Base-by-base conservation (phyloP, 805 yeast genomes). In the Hanseniaspora jakobsenii region DNA sequence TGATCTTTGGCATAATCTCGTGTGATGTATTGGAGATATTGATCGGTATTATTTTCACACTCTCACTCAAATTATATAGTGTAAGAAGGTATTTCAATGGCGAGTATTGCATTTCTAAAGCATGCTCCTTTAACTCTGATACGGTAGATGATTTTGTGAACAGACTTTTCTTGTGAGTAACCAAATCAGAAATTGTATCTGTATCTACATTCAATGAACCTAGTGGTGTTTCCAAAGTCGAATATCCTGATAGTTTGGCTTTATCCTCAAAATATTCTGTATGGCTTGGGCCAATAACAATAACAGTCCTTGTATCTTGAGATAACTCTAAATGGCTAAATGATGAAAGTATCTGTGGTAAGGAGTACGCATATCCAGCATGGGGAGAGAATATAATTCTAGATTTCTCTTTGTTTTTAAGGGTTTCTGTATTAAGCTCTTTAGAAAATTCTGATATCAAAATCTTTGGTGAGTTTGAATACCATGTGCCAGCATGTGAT, bases 401-500 rank as follows among this genome's bases (percentile, higher is more conserved):
- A 3, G 72, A 70, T 2, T 67, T 67, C 2, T 52, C 44, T n/a
- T n/a, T n/a, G n/a, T n/a, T n/a, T n/a, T n/a, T n/a, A n/a, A n/a
- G n/a, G n/a, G n/a, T n/a, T n/a, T n/a, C n/a, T n/a, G n/a, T n/a
- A n/a, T n/a, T n/a, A n/a, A n/a, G n/a, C n/a, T n/a, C n/a, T n/a
- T n/a, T n/a, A n/a, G n/a, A n/a, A 76, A 74, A 3, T 66, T n/a
- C n/a, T 3, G 10, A 6, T 16, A 26, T 18, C n/a, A 34, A 16
- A 17, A 55, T 57, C 1, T 53, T 34, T 0, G 67, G 52, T 36
- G 69, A 67, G 12, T 66, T 66, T 2, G 75, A 53, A 59, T 91
- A 89, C 98, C 98, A 89, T 2, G 86, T 61, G 2, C 97, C 97
- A 2, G 95, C 79, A 59, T 89, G 96, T 2, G 93, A 71, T 1